phyloP scores from a whole-genome alignment of 2,329 filamentous ascomycete genomes.

The Decorospora gaudefroyi region DNA sequence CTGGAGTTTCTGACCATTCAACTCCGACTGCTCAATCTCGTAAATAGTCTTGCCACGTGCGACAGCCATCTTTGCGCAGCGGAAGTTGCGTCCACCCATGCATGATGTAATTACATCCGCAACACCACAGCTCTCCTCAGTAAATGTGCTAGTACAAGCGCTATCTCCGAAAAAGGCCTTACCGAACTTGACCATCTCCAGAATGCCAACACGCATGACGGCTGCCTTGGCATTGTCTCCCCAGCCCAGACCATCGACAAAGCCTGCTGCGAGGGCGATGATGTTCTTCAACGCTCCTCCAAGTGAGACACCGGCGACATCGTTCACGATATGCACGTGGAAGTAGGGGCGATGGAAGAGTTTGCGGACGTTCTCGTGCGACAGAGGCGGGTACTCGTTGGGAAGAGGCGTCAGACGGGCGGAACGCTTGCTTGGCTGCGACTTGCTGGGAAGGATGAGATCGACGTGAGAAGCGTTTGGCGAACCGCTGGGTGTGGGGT shows the following conservation, averaged over 20 bases:
- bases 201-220: slow-evolving; percentile 91
- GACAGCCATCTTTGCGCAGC: slow-evolving; percentile 86
- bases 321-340: slow-evolving; percentile 89
- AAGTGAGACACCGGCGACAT: slow-evolving; percentile 96
- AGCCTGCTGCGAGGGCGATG: slow-evolving; percentile 90
- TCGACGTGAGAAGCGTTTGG: slow-evolving; percentile 57
- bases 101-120: slow-evolving; percentile 96
- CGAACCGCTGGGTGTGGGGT: slow-evolving; percentile 63
- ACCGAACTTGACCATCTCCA: slow-evolving; percentile 97
- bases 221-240: slow-evolving; percentile 99
- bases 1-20: slow-evolving; percentile 97
- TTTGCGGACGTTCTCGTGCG: slow-evolving; percentile 78
- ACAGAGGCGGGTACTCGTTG: slow-evolving; percentile 79
- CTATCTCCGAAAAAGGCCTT: slow-evolving; percentile 89
- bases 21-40: slow-evolving; percentile 84
- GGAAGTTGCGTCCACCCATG: slow-evolving; percentile 89
- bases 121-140: slow-evolving; percentile 93
- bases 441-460: slow-evolving; percentile 57
- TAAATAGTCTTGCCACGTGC: slow-evolving; percentile 77
- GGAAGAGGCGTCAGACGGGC: slow-evolving; percentile 77
- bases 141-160: slow-evolving; percentile 83
- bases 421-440: slow-evolving; percentile 62
- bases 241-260: slow-evolving; percentile 94
- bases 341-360: slow-evolving; percentile 98
- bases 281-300: slow-evolving; percentile 97